Evolutionary conservation across 805 yeast genomes (phyloP), one percentile per base, ranked within the genome.

Genomic region (Ogataea thermomethanolica): DNA sequence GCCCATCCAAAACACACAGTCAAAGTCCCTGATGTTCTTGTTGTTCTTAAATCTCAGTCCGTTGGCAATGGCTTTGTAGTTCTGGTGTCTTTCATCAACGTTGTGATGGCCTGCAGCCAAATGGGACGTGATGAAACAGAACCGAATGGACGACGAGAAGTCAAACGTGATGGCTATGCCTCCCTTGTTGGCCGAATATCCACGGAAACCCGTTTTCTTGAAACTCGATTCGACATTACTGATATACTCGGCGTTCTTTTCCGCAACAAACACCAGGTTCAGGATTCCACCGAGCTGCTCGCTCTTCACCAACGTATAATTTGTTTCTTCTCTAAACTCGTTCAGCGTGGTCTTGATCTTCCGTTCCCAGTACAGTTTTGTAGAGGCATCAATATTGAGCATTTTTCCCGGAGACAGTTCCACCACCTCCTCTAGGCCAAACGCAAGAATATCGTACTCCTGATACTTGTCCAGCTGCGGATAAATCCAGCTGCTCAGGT

Each of bases 171-270:
- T 75, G 0, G 78, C 79, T 54, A 79, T 78, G 3, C 74, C 81
- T 13, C 82, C 82, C 52, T 77, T 77, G 35, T 65, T 65, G 8
- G 79, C 79, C 41, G 95, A 81, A 64, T 89, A 80, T 5, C 99
- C 99, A 24, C 96, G 95, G 36, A 91, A 72, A 0, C 99, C 99
- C 0, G 98, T 90, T 54, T 91, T 91, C 51, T 87, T 90, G 27
- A 80, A 75, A 25, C 83, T 74, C 1, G 90, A 80, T 51, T 80
- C 84, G 21, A 89, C 70, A 35, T 78, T 74, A 29, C 76, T 71
- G 25, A 89, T 72, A 35, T 73, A 67, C 8, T 70, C 64, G 4
- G 74, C 55, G 41, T 77, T 74, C 1, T 68, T 59, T 29, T 76
- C 76, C 44, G 76, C 77, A 5, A 81, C 76, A 58, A 81, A 90